Evolutionary conservation across 2,329 filamentous ascomycete genomes (phyloP), one percentile per base, ranked within the genome.

Genomic region (Aspergillus udagawae): DNA sequence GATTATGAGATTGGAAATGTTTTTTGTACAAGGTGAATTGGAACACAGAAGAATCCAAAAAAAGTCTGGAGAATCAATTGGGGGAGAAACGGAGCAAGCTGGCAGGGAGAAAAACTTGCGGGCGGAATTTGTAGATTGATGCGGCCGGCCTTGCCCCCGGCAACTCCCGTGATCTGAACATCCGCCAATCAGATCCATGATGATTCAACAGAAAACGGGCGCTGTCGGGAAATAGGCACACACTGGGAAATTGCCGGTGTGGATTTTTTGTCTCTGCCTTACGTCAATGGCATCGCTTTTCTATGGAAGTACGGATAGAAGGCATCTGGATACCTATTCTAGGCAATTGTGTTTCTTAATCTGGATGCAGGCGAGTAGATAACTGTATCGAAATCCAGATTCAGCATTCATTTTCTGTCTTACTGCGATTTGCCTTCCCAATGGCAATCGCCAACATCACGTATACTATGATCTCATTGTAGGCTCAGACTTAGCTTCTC

Each of bases 121-220:
- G 57, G 61, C 61, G 65, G 65, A 68, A 72, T 72, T 74, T 73
- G 68, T 72, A 72, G 52, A 64, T 29, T 29, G 28, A 12, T 65
- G 60, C 60, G 52, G 54, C 60, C 52, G 56, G 44, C 61, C 61
- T 67, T 58, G 66, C 65, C 65, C 68, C 68, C 66, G 64, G 62
- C 58, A 55, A 55, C 63, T 70, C 70, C 71, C 71, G 72, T 73
- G 70, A 73, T 70, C 65, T 54, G 54, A 42, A 17, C 2, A 3
- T 53, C 23, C 25, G 38, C 73, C 73, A 75, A 75, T 75, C 70
- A 75, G 55, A n/a, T 56, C 0, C 3, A 3, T 32, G 67, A 66
- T 73, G 70, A 72, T 74, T 73, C 66, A 71, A 60, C 63, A 27
- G 51, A 25, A 41, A 54, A 67, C 71, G 72, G 72, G 70, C 70